Percentiles rank a stretch among this genome's conserved stretches.
Conservation (phyloP, 2,329 filamentous ascomycete species). For the Aspergillus udagawae region DNA sequence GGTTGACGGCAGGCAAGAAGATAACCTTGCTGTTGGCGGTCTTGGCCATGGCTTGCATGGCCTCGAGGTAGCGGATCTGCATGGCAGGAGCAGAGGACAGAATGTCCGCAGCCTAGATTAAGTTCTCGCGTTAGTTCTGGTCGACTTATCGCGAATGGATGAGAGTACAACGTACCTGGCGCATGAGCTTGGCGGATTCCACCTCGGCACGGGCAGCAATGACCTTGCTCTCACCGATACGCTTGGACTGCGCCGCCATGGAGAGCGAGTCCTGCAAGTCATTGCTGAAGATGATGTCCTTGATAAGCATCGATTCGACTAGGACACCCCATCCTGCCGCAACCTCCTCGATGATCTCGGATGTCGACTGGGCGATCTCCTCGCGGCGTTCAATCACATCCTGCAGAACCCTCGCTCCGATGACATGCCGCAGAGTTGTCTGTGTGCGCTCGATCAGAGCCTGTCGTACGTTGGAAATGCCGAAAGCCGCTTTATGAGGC, state of each 20-base stretch:
- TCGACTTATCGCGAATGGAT: background rate
- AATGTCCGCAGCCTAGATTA: slow-evolving; percentile 72
- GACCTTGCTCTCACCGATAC: slow-evolving; percentile 97
- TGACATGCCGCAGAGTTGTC: slow-evolving; percentile 93
- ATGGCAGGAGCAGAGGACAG: slow-evolving; percentile 88
- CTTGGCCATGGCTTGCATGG: slow-evolving; percentile 99
- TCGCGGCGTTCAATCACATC: slow-evolving; percentile 98
- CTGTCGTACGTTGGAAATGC: slow-evolving; percentile 89
- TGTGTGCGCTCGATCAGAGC: slow-evolving; percentile 98
- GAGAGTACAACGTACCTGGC: slow-evolving; percentile 54
- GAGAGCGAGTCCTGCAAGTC: slow-evolving; percentile 94
- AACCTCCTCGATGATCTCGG: slow-evolving; percentile 96
- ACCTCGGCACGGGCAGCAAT: slow-evolving; percentile 96
- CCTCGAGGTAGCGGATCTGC: slow-evolving; percentile 97
- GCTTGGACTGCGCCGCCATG: slow-evolving; percentile 98
- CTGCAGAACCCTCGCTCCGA: slow-evolving; percentile 90
- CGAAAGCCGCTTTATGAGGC: slow-evolving; percentile 95
- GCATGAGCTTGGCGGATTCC: slow-evolving; percentile 78
- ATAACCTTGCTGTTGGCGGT: slow-evolving; percentile 83
- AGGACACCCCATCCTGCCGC: slow-evolving; percentile 90
- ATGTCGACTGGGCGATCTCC: slow-evolving; percentile 90
- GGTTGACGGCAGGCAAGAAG: slow-evolving; percentile 66
- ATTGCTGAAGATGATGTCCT: slow-evolving; percentile 96
- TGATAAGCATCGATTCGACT: slow-evolving; percentile 98
- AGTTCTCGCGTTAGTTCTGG: background rate